Evolutionary conservation across 2,329 filamentous ascomycete species (phyloP).

Genomic region (Huntiella savannae): DNA sequence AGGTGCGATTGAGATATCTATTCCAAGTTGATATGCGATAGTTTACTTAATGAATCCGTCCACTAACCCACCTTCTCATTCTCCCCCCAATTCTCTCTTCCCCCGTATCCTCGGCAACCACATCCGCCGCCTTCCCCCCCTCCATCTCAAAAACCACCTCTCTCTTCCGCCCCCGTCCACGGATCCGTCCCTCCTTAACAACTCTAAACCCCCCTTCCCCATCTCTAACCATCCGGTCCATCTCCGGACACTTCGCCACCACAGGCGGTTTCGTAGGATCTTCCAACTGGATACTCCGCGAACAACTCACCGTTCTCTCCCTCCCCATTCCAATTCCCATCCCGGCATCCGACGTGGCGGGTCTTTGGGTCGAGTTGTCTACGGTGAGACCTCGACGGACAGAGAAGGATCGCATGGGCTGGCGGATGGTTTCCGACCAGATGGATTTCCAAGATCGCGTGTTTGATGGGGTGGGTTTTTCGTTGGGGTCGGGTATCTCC

Average conservation of each 20-base stretch:
- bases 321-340: not conserved
- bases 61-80: conserved; percentile 1
- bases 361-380: not conserved
- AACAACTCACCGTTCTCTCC: conserved; percentile 2
- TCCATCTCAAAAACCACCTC: conserved; percentile 8
- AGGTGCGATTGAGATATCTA: conserved; percentile 52
- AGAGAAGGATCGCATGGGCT: not conserved
- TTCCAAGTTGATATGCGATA: conserved; percentile 38
- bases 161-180: not conserved
- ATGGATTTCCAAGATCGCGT: conserved; percentile 3
- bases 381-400: not conserved
- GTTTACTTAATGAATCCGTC: not conserved
- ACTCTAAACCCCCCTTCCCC: conserved; percentile 8
- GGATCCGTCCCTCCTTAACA: conserved; percentile 2
- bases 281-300: conserved; percentile 5
- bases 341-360: not conserved
- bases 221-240: conserved; percentile 8
- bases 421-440: conserved; percentile 7
- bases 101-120: not conserved
- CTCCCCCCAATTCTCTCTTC: not conserved
- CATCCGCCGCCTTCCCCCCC: not conserved
- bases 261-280: conserved; percentile 3
- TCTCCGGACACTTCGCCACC: not conserved
- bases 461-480: conserved; percentile 1
- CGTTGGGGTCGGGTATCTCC: too few relatives aligned